These are phyloP conservation scores for Hydnomerulius pinastri DNA, from an alignment of 768 basidiomycete species.

Conservation along the genomic window DNA sequence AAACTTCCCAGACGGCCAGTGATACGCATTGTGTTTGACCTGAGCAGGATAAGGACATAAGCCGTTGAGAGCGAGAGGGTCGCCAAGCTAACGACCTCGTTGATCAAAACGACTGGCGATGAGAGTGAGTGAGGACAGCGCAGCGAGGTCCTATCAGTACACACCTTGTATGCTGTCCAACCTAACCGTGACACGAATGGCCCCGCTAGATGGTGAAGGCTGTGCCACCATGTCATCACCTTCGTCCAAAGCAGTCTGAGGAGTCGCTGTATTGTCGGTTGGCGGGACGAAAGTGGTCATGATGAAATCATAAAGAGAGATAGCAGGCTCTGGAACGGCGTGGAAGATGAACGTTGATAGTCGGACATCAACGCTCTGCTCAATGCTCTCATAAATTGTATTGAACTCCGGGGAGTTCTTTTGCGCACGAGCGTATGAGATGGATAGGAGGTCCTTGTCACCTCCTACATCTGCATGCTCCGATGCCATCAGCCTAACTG, in stretches of 20 bases:
- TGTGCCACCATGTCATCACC: not conserved
- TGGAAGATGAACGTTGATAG: constrained; percentile 90
- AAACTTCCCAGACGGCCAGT: constrained; percentile 83
- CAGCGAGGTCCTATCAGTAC: constrained; percentile 15
- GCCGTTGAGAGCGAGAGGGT: constrained; percentile 91
- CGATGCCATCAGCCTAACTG: constrained; percentile 70
- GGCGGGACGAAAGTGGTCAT: constrained; percentile 91
- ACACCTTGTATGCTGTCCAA: constrained; percentile 82
- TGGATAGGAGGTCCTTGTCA: constrained; percentile 69
- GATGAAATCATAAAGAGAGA: constrained; percentile 93
- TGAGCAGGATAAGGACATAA: constrained; percentile 76
- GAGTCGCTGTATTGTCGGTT: constrained; percentile 8
- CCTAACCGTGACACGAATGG: constrained; percentile 81
- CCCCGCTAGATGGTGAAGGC: constrained; percentile 38
- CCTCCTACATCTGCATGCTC: constrained; percentile 40
- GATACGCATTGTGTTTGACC: constrained; percentile 72
- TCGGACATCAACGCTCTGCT: constrained; percentile 84
- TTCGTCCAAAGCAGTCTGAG: constrained; percentile 12
- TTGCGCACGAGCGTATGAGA: constrained; percentile 81
- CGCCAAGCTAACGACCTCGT: constrained; percentile 69
- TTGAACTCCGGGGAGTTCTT: constrained; percentile 84
- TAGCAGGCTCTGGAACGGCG: constrained; percentile 86
- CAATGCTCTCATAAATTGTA: constrained; percentile 77
- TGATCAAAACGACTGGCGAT: constrained; percentile 69
- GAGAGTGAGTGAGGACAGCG: constrained; percentile 10